phyloP scores from a whole-genome alignment of 2,329 filamentous ascomycete genomes.

The Plenodomus biglobosus region DNA sequence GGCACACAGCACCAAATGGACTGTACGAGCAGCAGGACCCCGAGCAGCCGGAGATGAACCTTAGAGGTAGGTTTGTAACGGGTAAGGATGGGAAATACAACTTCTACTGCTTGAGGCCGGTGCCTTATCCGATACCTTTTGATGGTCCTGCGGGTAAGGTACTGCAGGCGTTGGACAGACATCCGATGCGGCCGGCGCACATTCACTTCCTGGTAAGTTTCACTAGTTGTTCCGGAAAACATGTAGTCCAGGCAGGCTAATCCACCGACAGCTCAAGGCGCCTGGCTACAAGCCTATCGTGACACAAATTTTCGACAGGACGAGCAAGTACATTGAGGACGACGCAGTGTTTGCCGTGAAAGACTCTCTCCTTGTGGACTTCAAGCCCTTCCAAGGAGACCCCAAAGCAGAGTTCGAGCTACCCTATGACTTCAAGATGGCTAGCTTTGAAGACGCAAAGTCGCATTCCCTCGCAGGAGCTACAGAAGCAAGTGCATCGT shows the following conservation, averaged over 20 bases:
- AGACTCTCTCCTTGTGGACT: slow-evolving; percentile 60
- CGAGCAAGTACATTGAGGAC: slow-evolving; percentile 63
- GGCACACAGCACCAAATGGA: slow-evolving; percentile 76
- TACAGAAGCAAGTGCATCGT: slow-evolving; percentile 28
- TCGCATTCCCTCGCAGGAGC: slow-evolving; percentile 27
- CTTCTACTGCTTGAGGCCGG: slow-evolving; percentile 48
- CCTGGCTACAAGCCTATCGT: slow-evolving; percentile 68
- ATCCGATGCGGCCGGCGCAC: slow-evolving; percentile 64
- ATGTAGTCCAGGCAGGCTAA: too few species aligned
- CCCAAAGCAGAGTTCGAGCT: slow-evolving; percentile 57
- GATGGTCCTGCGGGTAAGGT: slow-evolving; percentile 63
- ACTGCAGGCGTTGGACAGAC: slow-evolving; percentile 60
- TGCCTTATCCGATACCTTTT: slow-evolving; percentile 56
- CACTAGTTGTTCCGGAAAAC: neutral
- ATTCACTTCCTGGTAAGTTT: slow-evolving; percentile 62
- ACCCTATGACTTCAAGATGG: slow-evolving; percentile 54
- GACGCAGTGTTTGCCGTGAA: slow-evolving; percentile 64
- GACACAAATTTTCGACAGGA: slow-evolving; percentile 75
- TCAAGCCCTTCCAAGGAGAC: slow-evolving; percentile 55
- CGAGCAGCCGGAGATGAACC: slow-evolving; percentile 70
- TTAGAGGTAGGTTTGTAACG: slow-evolving; percentile 71
- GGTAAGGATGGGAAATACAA: slow-evolving; percentile 64
- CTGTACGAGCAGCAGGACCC: slow-evolving; percentile 70
- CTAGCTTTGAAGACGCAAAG: slow-evolving; percentile 40
- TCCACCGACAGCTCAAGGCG: slow-evolving; percentile 49